Base-by-base conservation (phyloP, 345 rosid species). In the Brassica cretica region DNA sequence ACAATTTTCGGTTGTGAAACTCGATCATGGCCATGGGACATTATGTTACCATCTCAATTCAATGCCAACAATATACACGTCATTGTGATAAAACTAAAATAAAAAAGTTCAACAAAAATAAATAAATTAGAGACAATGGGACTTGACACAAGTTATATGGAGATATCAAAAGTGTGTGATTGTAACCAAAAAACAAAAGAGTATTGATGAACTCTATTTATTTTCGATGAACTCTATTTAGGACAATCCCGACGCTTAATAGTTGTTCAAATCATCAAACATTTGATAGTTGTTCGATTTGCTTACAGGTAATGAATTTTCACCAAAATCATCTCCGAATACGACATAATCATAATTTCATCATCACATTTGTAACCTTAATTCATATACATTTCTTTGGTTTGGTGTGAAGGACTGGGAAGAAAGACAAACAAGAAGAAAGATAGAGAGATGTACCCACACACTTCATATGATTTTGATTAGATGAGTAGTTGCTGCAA, bases 401-500 rank as follows among this genome's bases (percentile, higher is more conserved):
- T 41, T 10, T 41, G 49, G 14, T 41, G 49, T 8, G 49, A 8
- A 41, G 49, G 11, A 41, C 14, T 41, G 11, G 49, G 14, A 41
- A 73, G 91, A 77, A 74, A 92, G 89, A 6, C 91, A 91, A 6
- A 12, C 71, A 2, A 76, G 80, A 21, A 71, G 92, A 78, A 79
- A 82, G 32, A 89, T 93, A 37, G 88, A 90, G 5, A 64, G 19
- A 9, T 93, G 98, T 63, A 83, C 86, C 25, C 98, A 91, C 49
- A 37, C 33, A n/a, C 90, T 87, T 82, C 98, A 93, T 80, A 61
- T 76, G 82, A 80, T 67, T 2, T 30, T 93, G 97, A 76, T 62
- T 91, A 74, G 97, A 91, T 80, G 74, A 78, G 64, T 93, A 95
- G 97, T 76, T 93, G 9, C 65, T 64, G 64, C 84, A 86, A 56